Conservation (phyloP, 2,329 filamentous ascomycete species). For the Cladophialophora carrionii region DNA sequence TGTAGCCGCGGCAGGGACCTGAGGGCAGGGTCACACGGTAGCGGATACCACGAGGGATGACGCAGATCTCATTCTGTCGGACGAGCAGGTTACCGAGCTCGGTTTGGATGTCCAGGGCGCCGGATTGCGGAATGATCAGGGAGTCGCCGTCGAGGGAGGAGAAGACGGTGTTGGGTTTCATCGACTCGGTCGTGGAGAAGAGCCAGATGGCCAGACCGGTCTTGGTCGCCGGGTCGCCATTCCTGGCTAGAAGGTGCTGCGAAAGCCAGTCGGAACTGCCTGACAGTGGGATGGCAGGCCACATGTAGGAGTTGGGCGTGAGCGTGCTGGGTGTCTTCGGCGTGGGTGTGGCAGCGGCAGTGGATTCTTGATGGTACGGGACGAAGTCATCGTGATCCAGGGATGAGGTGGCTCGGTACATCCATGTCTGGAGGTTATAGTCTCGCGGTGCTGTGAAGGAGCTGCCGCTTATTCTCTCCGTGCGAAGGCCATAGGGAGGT, state of each 20-base stretch:
- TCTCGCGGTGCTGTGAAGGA: slow-evolving; percentile 62
- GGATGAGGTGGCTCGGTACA: slow-evolving; percentile 61
- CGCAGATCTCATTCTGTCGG: slow-evolving; percentile 68
- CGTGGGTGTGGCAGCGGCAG: too few species aligned
- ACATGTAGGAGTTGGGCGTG: slow-evolving; percentile 42
- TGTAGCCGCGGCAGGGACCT: slow-evolving; percentile 66
- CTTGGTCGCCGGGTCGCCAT: slow-evolving; percentile 61
- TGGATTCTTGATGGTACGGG: slow-evolving; percentile 16
- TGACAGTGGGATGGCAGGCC: slow-evolving; percentile 44
- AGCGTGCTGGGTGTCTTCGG: slow-evolving; percentile 45
- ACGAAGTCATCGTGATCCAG: slow-evolving; percentile 51
- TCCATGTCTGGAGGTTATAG: slow-evolving; percentile 62
- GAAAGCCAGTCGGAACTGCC: slow-evolving; percentile 55
- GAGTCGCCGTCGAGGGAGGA: slow-evolving; percentile 69
- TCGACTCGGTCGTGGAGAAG: slow-evolving; percentile 59
- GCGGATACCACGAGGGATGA: slow-evolving; percentile 68
- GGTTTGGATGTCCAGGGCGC: slow-evolving; percentile 68
- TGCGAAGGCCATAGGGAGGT: slow-evolving; percentile 45
- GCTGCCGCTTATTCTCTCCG: slow-evolving; percentile 49
- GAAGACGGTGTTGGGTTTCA: slow-evolving; percentile 58
- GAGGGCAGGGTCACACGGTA: slow-evolving; percentile 62
- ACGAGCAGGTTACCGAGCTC: slow-evolving; percentile 68
- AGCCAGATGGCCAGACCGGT: slow-evolving; percentile 60
- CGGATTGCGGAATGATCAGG: slow-evolving; percentile 67
- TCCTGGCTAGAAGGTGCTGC: slow-evolving; percentile 59